Percentiles rank a stretch among this genome's conserved stretches.
phyloP scores from a whole-genome alignment of 768 basidiomycete species.

The Kwoniella sp. region DNA sequence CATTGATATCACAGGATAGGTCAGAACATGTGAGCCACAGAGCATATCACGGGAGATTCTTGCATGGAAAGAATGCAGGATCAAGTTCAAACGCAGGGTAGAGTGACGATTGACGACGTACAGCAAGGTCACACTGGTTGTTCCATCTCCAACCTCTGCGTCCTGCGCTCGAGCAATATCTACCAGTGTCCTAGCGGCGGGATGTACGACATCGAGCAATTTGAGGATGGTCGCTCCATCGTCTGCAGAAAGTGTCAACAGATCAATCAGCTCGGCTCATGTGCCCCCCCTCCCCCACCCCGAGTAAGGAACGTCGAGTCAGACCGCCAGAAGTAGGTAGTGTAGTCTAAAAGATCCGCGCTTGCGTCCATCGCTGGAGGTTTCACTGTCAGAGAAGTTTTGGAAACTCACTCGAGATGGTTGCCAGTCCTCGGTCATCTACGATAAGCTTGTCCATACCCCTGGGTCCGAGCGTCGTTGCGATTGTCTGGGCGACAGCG shows the following conservation, averaged over 20 bases:
- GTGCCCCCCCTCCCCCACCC: not conserved
- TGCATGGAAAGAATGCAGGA: not conserved
- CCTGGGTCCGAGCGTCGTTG: conserved; percentile 93
- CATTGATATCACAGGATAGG: not conserved
- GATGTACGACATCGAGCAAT: conserved; percentile 95
- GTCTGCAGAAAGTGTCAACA: conserved; percentile 56
- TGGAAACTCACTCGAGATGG: conserved; percentile 72
- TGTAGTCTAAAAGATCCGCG: not conserved
- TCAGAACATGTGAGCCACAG: no score
- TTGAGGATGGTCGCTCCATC: conserved; percentile 99
- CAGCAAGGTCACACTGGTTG: conserved; percentile 91
- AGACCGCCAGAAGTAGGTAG: no score
- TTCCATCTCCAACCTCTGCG: conserved; percentile 98
- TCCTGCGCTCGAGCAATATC: conserved; percentile 98
- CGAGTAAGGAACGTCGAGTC: not conserved
- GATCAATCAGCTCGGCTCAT: not conserved
- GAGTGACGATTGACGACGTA: conserved; percentile 22
- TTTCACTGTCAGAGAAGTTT: not conserved
- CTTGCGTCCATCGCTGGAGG: not conserved
- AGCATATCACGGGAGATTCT: not conserved
- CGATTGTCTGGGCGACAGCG: conserved; percentile 85
- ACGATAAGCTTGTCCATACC: conserved; percentile 99
- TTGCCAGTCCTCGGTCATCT: conserved; percentile 87
- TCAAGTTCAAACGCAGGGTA: not conserved
- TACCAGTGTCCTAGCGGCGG: conserved; percentile 94